Conservation (phyloP, 768 basidiomycete species). For the Suillus bovinus region DNA sequence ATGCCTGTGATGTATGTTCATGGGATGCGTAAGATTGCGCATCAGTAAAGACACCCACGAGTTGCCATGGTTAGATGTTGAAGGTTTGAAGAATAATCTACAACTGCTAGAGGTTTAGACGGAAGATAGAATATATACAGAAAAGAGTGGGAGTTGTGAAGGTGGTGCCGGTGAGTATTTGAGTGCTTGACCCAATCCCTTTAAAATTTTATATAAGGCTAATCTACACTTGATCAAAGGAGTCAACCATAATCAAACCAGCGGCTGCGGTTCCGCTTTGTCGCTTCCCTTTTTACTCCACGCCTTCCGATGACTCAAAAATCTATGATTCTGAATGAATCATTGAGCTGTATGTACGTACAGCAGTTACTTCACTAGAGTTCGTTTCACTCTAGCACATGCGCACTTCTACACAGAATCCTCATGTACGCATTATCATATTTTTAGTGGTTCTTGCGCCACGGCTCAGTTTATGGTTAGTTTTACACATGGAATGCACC, state of each 20-base stretch:
- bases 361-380: too few relatives aligned
- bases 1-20: constrained; percentile 52
- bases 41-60: constrained; percentile 44
- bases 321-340: neutral
- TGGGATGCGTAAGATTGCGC: constrained; percentile 5
- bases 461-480: too few relatives aligned
- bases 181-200: neutral
- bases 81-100: constrained; percentile 10
- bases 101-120: neutral
- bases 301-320: neutral
- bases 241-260: constrained; percentile 8
- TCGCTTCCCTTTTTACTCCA: neutral
- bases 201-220: neutral
- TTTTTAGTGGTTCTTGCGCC: too few relatives aligned
- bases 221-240: neutral
- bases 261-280: constrained; percentile 5
- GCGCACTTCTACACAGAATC: too few relatives aligned
- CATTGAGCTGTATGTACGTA: too few relatives aligned
- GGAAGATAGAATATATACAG: constrained; percentile 6
- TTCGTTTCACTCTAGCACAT: too few relatives aligned
- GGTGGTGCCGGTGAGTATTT: neutral
- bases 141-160: neutral
- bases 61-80: constrained; percentile 53
- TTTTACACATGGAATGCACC: too few relatives aligned
- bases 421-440: too few relatives aligned